These are phyloP conservation scores for Panus rudis DNA, from an alignment of 768 basidiomycete genomes.

Conservation along the genomic window DNA sequence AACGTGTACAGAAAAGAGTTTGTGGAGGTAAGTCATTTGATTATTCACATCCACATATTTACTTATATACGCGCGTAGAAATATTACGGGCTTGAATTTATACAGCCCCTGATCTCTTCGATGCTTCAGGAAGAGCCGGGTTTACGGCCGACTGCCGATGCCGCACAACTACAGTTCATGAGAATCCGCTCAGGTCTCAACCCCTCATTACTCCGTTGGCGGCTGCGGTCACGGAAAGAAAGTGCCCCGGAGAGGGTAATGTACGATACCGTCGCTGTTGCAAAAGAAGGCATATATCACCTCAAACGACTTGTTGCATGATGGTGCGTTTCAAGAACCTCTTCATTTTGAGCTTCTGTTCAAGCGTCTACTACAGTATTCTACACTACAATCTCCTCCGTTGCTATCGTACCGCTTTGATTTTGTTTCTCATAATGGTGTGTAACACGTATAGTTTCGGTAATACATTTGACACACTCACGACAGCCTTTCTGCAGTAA, in stretches of 20 bases:
- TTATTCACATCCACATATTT: conserved; percentile 18
- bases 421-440: too few species aligned
- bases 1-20: conserved; percentile 10
- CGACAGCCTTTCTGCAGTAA: too few species aligned
- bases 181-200: background rate
- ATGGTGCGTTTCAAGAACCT: too few species aligned
- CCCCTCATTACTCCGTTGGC: background rate
- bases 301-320: too few species aligned
- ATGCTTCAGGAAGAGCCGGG: background rate
- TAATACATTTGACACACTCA: too few species aligned
- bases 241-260: background rate
- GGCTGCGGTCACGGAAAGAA: background rate
- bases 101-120: background rate
- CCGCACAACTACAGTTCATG: background rate
- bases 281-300: too few species aligned
- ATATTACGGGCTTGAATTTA: background rate
- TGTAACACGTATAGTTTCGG: too few species aligned
- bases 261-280: background rate
- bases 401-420: too few species aligned
- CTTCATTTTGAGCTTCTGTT: too few species aligned
- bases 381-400: too few species aligned
- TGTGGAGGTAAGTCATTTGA: conserved; percentile 7
- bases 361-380: too few species aligned
- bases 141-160: background rate
- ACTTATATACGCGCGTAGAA: too few species aligned